Conservation (phyloP, 441 rosid genomes). For the Euphorbia schlechtendalii region DNA sequence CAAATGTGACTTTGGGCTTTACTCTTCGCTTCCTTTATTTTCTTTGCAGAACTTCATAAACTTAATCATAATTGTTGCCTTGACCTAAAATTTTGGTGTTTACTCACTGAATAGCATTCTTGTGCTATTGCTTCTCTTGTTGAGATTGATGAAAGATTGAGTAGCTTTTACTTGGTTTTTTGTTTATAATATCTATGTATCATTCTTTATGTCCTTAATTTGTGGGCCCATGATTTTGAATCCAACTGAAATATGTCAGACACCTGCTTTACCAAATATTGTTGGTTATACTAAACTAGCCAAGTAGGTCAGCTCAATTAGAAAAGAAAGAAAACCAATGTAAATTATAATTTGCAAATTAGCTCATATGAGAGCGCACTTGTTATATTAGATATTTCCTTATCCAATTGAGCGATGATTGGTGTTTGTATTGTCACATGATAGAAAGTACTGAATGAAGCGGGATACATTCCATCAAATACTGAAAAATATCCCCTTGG, state of each 20-base stretch:
- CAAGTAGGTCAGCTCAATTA: no score
- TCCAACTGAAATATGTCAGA: not conserved
- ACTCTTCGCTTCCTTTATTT: not conserved
- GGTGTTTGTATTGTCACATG: constrained; percentile 18
- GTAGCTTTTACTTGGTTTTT: not conserved
- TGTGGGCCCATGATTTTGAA: not conserved
- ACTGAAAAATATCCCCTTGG: constrained; percentile 86
- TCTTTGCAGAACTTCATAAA: not conserved
- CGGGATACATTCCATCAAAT: constrained; percentile 85
- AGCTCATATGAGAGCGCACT: not conserved
- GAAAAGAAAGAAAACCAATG: no score
- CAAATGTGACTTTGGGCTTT: not conserved
- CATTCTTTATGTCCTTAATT: not conserved
- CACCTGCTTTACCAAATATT: not conserved
- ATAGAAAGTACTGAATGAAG: constrained; percentile 73
- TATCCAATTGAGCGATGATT: constrained; percentile 16
- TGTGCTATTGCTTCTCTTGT: not conserved
- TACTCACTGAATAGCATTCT: no score
- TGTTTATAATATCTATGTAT: not conserved
- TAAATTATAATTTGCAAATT: no score
- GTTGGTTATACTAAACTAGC: not conserved
- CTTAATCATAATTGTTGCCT: not conserved
- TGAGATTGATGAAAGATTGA: not conserved
- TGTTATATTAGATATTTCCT: not conserved
- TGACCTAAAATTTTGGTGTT: not conserved